Conservation (phyloP, 768 basidiomycete genomes). For the Dioszegia hungarica region DNA sequence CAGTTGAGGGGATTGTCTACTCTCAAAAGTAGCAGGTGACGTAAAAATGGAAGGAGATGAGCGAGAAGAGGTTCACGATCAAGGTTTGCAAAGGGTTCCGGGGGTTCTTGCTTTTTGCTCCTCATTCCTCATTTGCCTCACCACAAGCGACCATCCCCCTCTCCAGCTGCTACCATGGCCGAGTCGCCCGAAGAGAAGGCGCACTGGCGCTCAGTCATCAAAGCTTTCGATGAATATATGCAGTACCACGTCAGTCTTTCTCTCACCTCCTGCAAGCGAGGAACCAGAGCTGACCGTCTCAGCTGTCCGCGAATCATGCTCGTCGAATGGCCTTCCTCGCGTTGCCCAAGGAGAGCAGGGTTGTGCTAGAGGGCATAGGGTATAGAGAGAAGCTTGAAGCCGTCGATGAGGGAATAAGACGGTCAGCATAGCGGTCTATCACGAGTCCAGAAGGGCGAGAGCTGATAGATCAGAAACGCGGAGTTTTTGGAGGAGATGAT, state of each 20-base stretch:
- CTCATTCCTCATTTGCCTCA: neutral
- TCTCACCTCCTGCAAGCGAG: neutral
- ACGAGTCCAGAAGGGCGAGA: neutral
- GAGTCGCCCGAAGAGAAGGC: conserved; percentile 56
- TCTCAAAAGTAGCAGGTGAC: too few species aligned
- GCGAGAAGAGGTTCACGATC: too few species aligned
- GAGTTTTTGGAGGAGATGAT: conserved; percentile 71
- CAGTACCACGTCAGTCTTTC: conserved; percentile 60
- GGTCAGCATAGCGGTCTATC: conserved; percentile 22
- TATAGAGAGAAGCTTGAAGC: conserved; percentile 73
- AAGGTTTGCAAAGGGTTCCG: too few species aligned
- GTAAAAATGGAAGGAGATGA: too few species aligned
- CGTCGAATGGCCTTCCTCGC: conserved; percentile 73
- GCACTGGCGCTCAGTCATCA: conserved; percentile 71
- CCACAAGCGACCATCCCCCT: too few species aligned
- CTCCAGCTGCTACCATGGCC: conserved; percentile 10
- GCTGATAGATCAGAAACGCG: conserved; percentile 56
- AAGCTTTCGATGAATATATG: conserved; percentile 70
- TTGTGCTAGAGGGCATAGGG: conserved; percentile 62
- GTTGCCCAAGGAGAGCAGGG: conserved; percentile 65
- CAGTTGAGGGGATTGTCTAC: too few species aligned
- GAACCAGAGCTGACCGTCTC: neutral
- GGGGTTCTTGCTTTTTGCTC: too few species aligned
- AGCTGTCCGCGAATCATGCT: conserved; percentile 61
- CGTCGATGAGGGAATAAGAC: conserved; percentile 69